Base-by-base conservation (phyloP, 2,329 filamentous ascomycete genomes). In the Alternaria longipes region DNA sequence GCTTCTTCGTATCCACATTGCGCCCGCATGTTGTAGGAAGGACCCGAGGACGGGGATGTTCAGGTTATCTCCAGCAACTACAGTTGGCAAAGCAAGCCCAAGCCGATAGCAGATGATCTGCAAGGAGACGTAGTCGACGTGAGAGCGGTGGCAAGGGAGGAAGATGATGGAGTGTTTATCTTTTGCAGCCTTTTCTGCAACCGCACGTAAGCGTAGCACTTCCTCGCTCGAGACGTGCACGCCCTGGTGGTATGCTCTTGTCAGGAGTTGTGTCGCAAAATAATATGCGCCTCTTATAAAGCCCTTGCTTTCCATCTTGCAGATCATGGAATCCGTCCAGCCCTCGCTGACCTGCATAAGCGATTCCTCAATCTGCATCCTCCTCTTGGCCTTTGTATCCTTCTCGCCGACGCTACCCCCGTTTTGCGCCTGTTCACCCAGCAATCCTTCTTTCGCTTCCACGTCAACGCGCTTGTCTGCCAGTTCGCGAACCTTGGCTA, bases 141-240 rank as follows among this genome's bases (percentile, higher is more conserved):
- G 95, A 3, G 93, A 97, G 57, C 94, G 88, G 79, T 99, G 95
- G 67, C 93, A 97, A 0, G 95, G 95, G 59, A 99, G 80, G 77
- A 99, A 99, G 53, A 99, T 91, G 68, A 99, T 96, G 66, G 93
- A 97, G 78, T 97, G 94, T 78, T 95, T 96, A 75, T 95, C 93
- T 76, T 88, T 87, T 59, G 90, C 89, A 1, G 95, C 94, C 71
- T 91, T 84, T 72, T 94, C 89, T 14, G 95, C 95, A 14, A 97
- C 92, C 26, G 87, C 89, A 54, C 93, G 85, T 61, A 99, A 78
- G 32, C 93, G 87, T 54, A 97, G 79, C 5, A 99, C 93, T 80
- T 99, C 95, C 73, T 97, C 93, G 77, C 92, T 97, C 1, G 92
- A 97, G 28, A 98, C 93, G 78, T 99, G 95, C 54, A 99, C 97